Percentiles rank a stretch among this genome's conserved stretches.
Evolutionary conservation across 345 rosid genomes (phyloP).

Genomic region (Pseudoturritis turrita): DNA sequence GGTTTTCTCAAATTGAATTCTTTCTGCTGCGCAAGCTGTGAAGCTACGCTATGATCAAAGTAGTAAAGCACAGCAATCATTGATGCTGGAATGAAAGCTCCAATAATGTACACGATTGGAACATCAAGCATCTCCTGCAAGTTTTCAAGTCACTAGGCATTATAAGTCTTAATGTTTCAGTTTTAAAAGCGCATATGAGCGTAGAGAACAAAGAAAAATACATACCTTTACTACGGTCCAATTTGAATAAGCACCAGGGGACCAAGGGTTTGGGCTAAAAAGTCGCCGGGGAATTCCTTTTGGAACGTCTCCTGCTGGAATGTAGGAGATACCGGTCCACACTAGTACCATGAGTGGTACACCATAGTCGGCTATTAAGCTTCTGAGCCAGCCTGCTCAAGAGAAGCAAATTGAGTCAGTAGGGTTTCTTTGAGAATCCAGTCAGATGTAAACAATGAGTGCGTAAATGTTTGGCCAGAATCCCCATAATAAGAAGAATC

Average conservation of each 20-base stretch:
- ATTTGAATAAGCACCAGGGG: constrained; percentile 79
- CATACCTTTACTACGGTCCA: constrained; percentile 82
- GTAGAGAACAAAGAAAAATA: background rate
- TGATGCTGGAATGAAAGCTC: constrained; percentile 92
- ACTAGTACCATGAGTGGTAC: constrained; percentile 92
- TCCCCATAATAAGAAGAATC: constrained; percentile 28
- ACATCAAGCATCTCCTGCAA: constrained; percentile 77
- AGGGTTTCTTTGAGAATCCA: constrained; percentile 7
- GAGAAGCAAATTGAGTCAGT: constrained; percentile 12
- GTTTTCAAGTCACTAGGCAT: background rate
- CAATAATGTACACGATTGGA: constrained; percentile 75
- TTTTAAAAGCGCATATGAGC: background rate
- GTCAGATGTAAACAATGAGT: constrained; percentile 2
- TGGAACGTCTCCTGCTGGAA: constrained; percentile 70
- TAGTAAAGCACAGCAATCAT: constrained; percentile 97
- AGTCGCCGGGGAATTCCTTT: constrained; percentile 91
- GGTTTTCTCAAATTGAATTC: constrained; percentile 96
- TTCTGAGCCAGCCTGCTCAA: constrained; percentile 74
- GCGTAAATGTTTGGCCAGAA: constrained; percentile 9
- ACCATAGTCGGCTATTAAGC: constrained; percentile 89
- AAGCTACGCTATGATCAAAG: constrained; percentile 96
- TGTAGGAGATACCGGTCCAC: constrained; percentile 89
- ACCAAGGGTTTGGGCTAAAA: constrained; percentile 96
- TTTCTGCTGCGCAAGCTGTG: constrained; percentile 92
- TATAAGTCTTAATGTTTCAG: background rate